These are phyloP conservation scores for Phytophthora pisi DNA, from an alignment of 352 stramenopile genomes.

Conservation along the genomic window DNA sequence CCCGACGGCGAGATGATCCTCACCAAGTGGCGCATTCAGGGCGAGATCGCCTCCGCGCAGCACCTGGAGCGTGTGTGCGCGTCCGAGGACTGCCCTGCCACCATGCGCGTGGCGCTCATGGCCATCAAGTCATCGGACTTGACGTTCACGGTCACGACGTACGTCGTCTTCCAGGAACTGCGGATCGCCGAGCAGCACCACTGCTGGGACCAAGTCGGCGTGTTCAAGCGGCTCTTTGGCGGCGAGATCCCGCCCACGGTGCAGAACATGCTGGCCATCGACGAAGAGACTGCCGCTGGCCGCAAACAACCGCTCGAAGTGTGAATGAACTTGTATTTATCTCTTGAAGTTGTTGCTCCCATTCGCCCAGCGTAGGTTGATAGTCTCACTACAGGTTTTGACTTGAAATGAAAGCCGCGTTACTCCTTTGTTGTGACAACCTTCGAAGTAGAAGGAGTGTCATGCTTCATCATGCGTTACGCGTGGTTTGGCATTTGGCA, in stretches of 20 bases:
- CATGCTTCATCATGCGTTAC: no score
- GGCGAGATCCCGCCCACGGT: slow-evolving; percentile 69
- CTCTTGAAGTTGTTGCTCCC: neutral
- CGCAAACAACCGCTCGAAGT: slow-evolving; percentile 44
- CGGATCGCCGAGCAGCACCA: slow-evolving; percentile 80
- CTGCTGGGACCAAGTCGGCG: slow-evolving; percentile 82
- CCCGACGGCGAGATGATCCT: slow-evolving; percentile 84
- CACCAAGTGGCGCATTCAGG: slow-evolving; percentile 85
- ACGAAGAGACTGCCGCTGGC: slow-evolving; percentile 38
- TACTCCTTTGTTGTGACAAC: no score
- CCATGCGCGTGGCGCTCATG: slow-evolving; percentile 68
- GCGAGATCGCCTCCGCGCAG: slow-evolving; percentile 68
- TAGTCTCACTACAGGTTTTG: slow-evolving; percentile 1
- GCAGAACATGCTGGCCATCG: slow-evolving; percentile 62
- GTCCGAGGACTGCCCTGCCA: slow-evolving; percentile 72
- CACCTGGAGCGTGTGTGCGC: slow-evolving; percentile 67
- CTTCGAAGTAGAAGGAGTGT: no score
- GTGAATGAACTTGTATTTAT: slow-evolving; percentile 38
- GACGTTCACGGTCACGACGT: slow-evolving; percentile 86
- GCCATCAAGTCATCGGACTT: slow-evolving; percentile 85
- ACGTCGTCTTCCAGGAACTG: slow-evolving; percentile 79
- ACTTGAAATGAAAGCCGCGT: neutral
- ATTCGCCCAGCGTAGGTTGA: neutral
- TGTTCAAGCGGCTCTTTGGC: slow-evolving; percentile 84
- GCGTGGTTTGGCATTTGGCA: no score